Conservation (phyloP, 164 flowering plant species). For the Chloranthus sessilifolius region DNA sequence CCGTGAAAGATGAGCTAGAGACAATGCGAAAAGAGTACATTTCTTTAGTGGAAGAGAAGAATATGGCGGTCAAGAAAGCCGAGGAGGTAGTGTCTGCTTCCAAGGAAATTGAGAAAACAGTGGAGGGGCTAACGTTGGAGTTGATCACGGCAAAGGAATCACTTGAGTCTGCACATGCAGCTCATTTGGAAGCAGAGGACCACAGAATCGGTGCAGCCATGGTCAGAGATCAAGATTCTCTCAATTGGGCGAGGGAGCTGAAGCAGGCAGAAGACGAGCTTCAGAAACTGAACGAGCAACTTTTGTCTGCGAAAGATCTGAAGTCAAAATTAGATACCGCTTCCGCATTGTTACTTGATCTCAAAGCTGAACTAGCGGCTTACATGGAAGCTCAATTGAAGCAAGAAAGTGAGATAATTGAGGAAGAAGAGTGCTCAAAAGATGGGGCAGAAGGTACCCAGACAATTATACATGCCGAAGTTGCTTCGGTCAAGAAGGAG, state of each 20-base stretch:
- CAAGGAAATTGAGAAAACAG: conserved; percentile 68
- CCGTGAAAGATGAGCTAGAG: conserved; percentile 74
- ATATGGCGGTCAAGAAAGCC: conserved; percentile 49
- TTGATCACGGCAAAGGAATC: conserved; percentile 72
- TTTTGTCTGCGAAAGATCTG: conserved; percentile 51
- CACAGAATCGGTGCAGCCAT: conserved; percentile 71
- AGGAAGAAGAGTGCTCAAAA: conserved; percentile 11
- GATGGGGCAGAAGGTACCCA: conserved; percentile 36
- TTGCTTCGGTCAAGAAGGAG: conserved; percentile 61
- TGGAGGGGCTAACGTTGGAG: conserved; percentile 79
- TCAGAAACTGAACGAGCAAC: conserved; percentile 44
- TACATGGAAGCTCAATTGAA: conserved; percentile 66
- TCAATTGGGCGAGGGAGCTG: conserved; percentile 70
- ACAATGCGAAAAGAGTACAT: conserved; percentile 39
- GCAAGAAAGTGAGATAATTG: conserved; percentile 26
- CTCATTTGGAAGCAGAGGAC: conserved; percentile 89
- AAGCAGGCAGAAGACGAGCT: conserved; percentile 81
- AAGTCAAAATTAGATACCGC: conserved; percentile 61
- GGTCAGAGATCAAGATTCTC: conserved; percentile 69
- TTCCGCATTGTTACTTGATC: conserved; percentile 42
- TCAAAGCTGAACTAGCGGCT: conserved; percentile 72
- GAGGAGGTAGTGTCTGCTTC: conserved; percentile 55
- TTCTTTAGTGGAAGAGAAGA: conserved; percentile 51
- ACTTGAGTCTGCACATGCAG: conserved; percentile 72
- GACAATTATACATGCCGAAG: conserved; percentile 40